phyloP scores from a whole-genome alignment of 2,329 filamentous ascomycete species.

The Arthrocladium fulminans region DNA sequence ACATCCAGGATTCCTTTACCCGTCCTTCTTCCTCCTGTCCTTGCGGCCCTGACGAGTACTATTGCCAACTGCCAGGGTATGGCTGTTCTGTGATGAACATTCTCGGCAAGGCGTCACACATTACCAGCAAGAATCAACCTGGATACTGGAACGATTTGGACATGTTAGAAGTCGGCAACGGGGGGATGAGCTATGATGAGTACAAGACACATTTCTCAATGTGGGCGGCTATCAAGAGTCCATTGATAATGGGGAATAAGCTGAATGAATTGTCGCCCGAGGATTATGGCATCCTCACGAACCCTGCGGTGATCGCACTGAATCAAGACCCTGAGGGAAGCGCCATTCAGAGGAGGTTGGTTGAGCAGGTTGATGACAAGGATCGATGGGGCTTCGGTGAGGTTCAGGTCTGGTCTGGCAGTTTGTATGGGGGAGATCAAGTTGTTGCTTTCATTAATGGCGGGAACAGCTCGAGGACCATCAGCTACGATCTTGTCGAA shows the following conservation, averaged over 20 bases:
- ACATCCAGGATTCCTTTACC: slow-evolving; percentile 41
- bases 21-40: slow-evolving; percentile 36
- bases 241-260: slow-evolving; percentile 41
- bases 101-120: slow-evolving; percentile 39
- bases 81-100: slow-evolving; percentile 45
- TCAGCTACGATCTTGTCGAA: slow-evolving; percentile 45
- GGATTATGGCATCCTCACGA: slow-evolving; percentile 40
- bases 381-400: slow-evolving; percentile 39
- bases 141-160: slow-evolving; percentile 39
- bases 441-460: slow-evolving; percentile 46
- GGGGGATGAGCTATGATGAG: slow-evolving; percentile 32
- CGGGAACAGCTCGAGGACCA: slow-evolving; percentile 32
- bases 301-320: slow-evolving; percentile 43
- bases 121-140: slow-evolving; percentile 31
- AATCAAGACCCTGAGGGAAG: slow-evolving; percentile 39
- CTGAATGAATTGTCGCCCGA: slow-evolving; percentile 32
- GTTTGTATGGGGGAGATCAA: slow-evolving; percentile 39
- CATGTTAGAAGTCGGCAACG: slow-evolving; percentile 38
- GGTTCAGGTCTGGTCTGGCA: slow-evolving; percentile 44
- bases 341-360: slow-evolving; percentile 38
- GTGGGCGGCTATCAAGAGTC: slow-evolving; percentile 42
- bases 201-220: slow-evolving; percentile 38
- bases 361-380: slow-evolving; percentile 33
- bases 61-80: slow-evolving; percentile 38
- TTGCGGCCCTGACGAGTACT: slow-evolving; percentile 32